A percentile compares a stretch with the other conserved stretches of the same genome.
phyloP scores from a whole-genome alignment of 805 yeast genomes.

The Schwanniomyces vanrijiae region DNA sequence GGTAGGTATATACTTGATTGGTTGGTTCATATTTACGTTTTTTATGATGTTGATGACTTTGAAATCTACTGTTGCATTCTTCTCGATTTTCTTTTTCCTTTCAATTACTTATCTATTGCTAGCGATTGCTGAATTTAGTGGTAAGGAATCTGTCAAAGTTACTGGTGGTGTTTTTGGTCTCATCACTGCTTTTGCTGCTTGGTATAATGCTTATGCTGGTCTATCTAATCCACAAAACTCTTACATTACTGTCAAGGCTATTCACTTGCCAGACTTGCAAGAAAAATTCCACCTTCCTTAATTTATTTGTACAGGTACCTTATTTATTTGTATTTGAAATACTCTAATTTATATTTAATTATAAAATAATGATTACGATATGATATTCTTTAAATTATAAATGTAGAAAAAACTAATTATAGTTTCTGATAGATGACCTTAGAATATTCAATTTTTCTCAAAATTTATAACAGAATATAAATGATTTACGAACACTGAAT shows the following conservation, averaged over 20 bases:
- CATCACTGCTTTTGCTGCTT: conserved; percentile 41
- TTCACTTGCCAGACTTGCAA: conserved; percentile 48
- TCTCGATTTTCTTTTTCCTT: conserved; percentile 39
- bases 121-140: conserved; percentile 36
- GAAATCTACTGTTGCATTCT: conserved; percentile 45
- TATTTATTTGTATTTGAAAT: conserved; percentile 14
- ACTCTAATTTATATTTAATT: conserved; percentile 9
- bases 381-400: not conserved
- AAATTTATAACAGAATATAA: no score
- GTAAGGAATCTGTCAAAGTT: conserved; percentile 29
- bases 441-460: no score
- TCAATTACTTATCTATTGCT: conserved; percentile 41
- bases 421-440: no score
- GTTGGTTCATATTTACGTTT: conserved; percentile 46
- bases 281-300: not conserved
- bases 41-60: conserved; percentile 41
- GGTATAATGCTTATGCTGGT: conserved; percentile 50
- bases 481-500: not conserved
- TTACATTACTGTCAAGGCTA: conserved; percentile 50
- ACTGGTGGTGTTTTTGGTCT: conserved; percentile 45
- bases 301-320: not conserved
- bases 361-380: conserved; percentile 9
- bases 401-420: no score
- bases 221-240: conserved; percentile 61
- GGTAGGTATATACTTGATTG: conserved; percentile 37